Conservation (phyloP, 2,329 filamentous ascomycete genomes). For the Aspergillus arachidicola region DNA sequence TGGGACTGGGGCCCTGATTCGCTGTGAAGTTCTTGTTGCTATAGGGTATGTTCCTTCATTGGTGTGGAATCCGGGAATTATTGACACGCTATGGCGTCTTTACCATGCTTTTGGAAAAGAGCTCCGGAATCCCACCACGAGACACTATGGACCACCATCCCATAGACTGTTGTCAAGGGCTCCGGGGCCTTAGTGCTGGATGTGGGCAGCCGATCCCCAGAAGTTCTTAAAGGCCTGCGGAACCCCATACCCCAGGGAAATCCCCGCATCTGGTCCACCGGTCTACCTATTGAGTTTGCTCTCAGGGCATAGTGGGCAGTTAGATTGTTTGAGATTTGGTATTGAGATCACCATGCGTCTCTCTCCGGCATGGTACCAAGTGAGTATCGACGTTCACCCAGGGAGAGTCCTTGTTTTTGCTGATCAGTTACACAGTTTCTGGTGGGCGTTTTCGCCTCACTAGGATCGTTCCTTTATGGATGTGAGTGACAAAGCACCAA, state of each 20-base stretch:
- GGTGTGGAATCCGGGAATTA: neutral
- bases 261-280: constrained; percentile 21
- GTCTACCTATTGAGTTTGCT: constrained; percentile 2
- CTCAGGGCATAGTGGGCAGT: neutral
- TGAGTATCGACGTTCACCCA: constrained; percentile 25
- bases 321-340: neutral
- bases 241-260: constrained; percentile 19
- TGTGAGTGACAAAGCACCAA: constrained; percentile 34
- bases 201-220: constrained; percentile 26
- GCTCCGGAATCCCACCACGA: constrained; percentile 2
- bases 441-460: constrained; percentile 60
- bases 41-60: constrained; percentile 11
- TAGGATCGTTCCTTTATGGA: constrained; percentile 61
- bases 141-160: constrained; percentile 1
- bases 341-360: constrained; percentile 50
- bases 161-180: neutral
- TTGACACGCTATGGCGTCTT: constrained; percentile 3
- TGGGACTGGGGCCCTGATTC: constrained; percentile 8
- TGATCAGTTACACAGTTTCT: constrained; percentile 51
- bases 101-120: neutral
- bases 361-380: constrained; percentile 61
- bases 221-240: constrained; percentile 24
- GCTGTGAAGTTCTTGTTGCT: constrained; percentile 3
- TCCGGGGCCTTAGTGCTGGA: constrained; percentile 8
- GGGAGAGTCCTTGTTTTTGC: neutral